Percentiles rank a stretch among this genome's conserved stretches.
Evolutionary conservation across 768 basidiomycete species (phyloP).

Genomic region (Chiua virens): DNA sequence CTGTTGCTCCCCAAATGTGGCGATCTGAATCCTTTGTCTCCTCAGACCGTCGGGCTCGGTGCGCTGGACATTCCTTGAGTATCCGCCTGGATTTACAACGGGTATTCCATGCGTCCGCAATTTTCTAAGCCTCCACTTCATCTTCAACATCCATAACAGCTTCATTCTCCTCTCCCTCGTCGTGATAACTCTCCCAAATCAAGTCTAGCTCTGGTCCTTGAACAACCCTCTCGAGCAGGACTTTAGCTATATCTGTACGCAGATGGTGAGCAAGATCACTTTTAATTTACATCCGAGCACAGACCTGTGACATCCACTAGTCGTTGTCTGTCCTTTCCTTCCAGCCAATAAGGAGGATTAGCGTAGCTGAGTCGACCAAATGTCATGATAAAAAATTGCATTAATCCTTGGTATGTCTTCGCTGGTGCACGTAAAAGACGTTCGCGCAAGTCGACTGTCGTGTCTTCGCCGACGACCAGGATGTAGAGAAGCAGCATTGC

Average conservation of each 20-base stretch:
- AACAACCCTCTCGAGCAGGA: constrained; percentile 64
- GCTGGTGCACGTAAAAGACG: constrained; percentile 56
- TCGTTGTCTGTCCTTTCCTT: constrained; percentile 37
- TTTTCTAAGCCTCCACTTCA: constrained; percentile 42
- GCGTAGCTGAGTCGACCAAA: constrained; percentile 75
- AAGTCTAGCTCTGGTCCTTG: constrained; percentile 71
- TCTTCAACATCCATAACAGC: constrained; percentile 51
- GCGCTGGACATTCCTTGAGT: constrained; percentile 16
- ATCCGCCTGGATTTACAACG: background rate
- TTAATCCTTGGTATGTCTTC: constrained; percentile 59
- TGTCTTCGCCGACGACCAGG: constrained; percentile 51
- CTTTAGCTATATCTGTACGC: constrained; percentile 53
- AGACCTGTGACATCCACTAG: constrained; percentile 50
- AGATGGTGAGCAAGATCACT: constrained; percentile 3
- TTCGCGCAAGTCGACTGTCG: constrained; percentile 52
- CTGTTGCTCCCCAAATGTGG: background rate
- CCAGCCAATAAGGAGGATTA: constrained; percentile 62
- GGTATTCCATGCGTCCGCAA: constrained; percentile 13
- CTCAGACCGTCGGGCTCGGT: constrained; percentile 18
- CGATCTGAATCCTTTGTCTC: constrained; percentile 1
- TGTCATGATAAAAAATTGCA: constrained; percentile 72
- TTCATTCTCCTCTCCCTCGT: constrained; percentile 41
- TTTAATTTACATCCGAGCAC: constrained; percentile 13
- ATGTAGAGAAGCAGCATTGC: constrained; percentile 61
- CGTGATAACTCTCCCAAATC: constrained; percentile 61